Base-by-base conservation (phyloP, 192 early-diverging fungal species). In the Allomyces macrogynus region DNA sequence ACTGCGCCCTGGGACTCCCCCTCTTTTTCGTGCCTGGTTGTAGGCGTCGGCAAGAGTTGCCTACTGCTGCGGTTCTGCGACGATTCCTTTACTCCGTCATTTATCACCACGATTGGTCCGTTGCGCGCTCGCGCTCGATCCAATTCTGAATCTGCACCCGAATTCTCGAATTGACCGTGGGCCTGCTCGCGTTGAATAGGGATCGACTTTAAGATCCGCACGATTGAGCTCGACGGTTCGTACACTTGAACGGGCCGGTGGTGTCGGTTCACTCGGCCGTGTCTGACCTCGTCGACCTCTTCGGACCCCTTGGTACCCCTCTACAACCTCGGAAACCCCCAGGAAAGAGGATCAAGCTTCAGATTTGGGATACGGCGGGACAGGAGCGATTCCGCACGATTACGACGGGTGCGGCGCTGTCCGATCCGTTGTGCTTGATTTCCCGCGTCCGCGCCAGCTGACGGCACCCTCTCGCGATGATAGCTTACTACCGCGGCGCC, bases 331-430 rank as follows among this genome's bases (percentile, higher is more conserved):
- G n/a, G n/a, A n/a, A 40, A 3, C 32, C 32, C 7, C 32, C 32
- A 57, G 49, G 93, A 65, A 97, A 97, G 80, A 86, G 93, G 66
- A 95, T 99, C 73, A 99, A 99, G 78, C 82, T 99, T 44, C 95
- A 99, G 77, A 99, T 99, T 68, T 99, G 95, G 95, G 94, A 99
- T 77, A 99, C 94, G 32, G 94, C 94, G 24, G 93, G 95, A 57
- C 95, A 97, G 79, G 95, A 99, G 74, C 87, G 95, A 64, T 99
- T 96, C 82, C 86, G 95, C 70, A 99, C 93, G 57, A 99, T 99
- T 67, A 99, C 93, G 14, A 97, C 93, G 12, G 89, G 89, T 90
- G 78, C 63, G 60, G 61, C 9, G 40, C 69, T 61, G 27, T 69
- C 3, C 0, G n/a, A 27, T 65, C 12, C 57, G 14, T 70, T 65